Evolutionary conservation across 1,139 yeast genomes (phyloP), one percentile per base, ranked within the genome.

Genomic region (Hyphopichia pseudoburtonii): DNA sequence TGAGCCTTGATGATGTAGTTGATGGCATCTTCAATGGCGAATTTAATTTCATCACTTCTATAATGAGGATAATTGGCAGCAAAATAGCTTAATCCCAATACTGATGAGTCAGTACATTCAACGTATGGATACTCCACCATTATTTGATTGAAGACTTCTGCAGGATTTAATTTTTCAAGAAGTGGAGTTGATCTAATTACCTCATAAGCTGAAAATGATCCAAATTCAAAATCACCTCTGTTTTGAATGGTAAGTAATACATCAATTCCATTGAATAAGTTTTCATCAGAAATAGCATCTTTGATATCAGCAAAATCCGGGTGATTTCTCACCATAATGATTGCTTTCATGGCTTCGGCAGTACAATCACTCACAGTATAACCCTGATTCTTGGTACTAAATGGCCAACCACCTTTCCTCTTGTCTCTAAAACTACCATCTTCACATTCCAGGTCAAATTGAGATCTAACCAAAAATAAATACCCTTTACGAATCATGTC

Each of bases 41-140:
- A 53, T 35, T 74, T 66, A 30, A 94, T 82, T 34, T 86, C 88
- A 7, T 71, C 73, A 3, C 74, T 62, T 43, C 86, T 78, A 56
- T 92, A 89, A 34, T 76, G 65, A 1, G 76, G 76, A 55, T 81
- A 79, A 47, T 73, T 65, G 43, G 80, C 71, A 33, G 82, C 71
- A 66, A 90, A 94, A 56, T 84, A 86, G 0, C 88, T 81, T 42
- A 94, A 67, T 0, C 98, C 98, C 33, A 92, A 66, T 2, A 92
- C 95, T 2, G 92, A 82, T 1, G 97, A 89, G 59, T 94, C 98
- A 0, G 98, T 89, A 60, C 99, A 94, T 60, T 94, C 99, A 23
- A 92, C 97, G 54, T 94, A 94, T 0, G 98, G 97, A 57, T 87
- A 92, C 57, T 94, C 99, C 11, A 92, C 95, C 99, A 94, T 94